phyloP scores from a whole-genome alignment of 768 basidiomycete species.

The Xanthoconium purpureum region DNA sequence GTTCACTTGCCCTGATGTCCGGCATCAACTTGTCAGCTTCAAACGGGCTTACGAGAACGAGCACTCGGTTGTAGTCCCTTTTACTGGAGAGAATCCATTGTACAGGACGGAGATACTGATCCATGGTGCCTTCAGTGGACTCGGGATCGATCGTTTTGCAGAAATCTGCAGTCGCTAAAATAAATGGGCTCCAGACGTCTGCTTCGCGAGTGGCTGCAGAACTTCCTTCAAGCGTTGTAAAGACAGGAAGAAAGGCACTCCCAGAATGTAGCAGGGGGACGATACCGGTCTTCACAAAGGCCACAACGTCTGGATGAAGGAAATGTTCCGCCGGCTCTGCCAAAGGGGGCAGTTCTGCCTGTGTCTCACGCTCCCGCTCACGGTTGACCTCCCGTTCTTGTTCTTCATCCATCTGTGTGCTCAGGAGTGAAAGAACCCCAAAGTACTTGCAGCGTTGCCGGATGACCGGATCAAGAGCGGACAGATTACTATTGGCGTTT shows the following conservation, averaged over 20 bases:
- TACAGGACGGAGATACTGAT: conserved; percentile 15
- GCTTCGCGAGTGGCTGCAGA: background rate
- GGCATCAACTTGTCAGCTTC: conserved; percentile 38
- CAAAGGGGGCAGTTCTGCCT: background rate
- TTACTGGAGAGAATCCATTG: conserved; percentile 17
- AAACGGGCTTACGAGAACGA: conserved; percentile 21
- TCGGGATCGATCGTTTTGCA: conserved; percentile 17
- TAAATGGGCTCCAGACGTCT: too few species aligned
- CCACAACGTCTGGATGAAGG: too few species aligned
- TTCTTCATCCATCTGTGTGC: background rate
- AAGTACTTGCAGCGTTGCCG: background rate
- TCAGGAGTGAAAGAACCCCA: background rate
- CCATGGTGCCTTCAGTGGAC: background rate
- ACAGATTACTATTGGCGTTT: background rate
- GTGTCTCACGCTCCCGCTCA: background rate
- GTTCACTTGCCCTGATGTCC: background rate
- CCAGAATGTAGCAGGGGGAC: too few species aligned
- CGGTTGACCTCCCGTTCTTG: too few species aligned
- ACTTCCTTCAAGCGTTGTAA: conserved; percentile 3
- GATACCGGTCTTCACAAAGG: too few species aligned
- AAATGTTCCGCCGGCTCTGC: background rate
- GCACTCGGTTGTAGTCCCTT: background rate
- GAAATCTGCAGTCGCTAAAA: too few species aligned
- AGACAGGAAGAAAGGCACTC: too few species aligned
- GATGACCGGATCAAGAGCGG: background rate